Base-by-base conservation (phyloP, 2,329 filamentous ascomycete genomes). In the Cordyceps tenuipes region DNA sequence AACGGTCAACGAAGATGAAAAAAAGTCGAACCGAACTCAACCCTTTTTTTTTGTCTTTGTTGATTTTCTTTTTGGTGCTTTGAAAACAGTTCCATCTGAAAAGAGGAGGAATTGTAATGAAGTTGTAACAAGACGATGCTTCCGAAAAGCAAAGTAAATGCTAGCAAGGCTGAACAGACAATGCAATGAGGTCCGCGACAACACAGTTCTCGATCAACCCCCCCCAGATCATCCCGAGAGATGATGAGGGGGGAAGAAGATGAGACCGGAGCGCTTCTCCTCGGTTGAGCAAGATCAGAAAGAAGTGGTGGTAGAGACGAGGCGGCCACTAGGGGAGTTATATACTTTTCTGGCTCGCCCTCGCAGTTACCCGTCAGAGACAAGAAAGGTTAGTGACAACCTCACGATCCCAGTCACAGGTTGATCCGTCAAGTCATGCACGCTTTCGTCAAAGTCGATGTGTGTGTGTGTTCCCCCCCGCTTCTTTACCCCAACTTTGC, bases 261-360 rank as follows among this genome's bases (percentile, higher is more conserved):
- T 2, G 3, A 21, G 23, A 26, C 57, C 36, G 57, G 41, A 39
- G 44, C 43, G 57, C 39, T 59, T 59, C 57, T 46, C 34, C 57
- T 52, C 48, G 46, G 26, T 59, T 19, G 31, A 52, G 13, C 17
- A n/a, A 13, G 9, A 34, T 36, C 34, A 29, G 23, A 23, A 47
- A 19, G 23, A 46, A 7, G 4, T 1, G 21, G 6, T 19, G 19
- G 1, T 0, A 7, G 8, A 36, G 23, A 36, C 12, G 43, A 49
- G 19, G 44, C 17, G 21, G n/a, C 51, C 13, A 21, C n/a, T 10
- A 3, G 15, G 9, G 39, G 4, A 41, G 41, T 34, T 60, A 51
- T 50, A 60, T 60, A 60, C 52, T 56, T 60, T 55, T 60, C 50
- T 21, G 2, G 23, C 23, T 56, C 50, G 29, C 29, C 29, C 29